Evolutionary conservation across 139 green algal genomes (phyloP).

Genomic region (Chlamydomonas sp.): DNA sequence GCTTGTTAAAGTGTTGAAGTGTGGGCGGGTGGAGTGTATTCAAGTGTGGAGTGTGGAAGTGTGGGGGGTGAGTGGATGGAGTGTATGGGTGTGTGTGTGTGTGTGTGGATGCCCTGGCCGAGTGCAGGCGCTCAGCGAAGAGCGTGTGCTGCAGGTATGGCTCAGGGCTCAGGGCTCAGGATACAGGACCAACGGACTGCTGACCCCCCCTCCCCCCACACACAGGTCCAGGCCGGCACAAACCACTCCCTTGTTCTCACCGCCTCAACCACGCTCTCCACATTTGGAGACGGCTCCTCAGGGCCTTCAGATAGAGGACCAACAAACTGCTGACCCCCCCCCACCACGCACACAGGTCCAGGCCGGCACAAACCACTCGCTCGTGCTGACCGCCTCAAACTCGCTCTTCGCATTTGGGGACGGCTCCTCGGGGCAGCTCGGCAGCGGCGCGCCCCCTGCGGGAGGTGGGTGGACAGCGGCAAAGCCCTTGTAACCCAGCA

Average conservation of each 20-base stretch:
- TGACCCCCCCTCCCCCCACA: neutral
- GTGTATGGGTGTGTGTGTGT: no score
- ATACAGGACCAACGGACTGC: neutral
- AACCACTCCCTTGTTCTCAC: conserved; percentile 53
- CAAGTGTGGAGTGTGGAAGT: no score
- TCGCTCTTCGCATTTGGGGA: conserved; percentile 46
- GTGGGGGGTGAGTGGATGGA: no score
- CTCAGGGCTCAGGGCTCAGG: no score
- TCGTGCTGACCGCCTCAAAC: conserved; percentile 34
- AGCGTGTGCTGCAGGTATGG: conserved; percentile 50
- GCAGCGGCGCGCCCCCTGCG: no score
- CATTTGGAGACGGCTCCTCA: conserved; percentile 43
- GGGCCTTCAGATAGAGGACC: neutral
- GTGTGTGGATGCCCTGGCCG: conserved; percentile 32
- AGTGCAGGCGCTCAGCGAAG: conserved; percentile 24
- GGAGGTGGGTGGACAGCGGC: no score
- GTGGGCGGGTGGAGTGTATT: no score
- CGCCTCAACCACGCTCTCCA: conserved; percentile 30
- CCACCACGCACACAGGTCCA: conserved; percentile 22
- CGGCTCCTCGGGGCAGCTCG: conserved; percentile 31
- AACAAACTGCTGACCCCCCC: neutral
- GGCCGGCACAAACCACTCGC: conserved; percentile 50
- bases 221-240: conserved; percentile 41
- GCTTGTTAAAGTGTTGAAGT: neutral
- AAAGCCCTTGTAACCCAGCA: no score